A percentile compares a stretch with the other conserved stretches of the same genome.
phyloP scores from a whole-genome alignment of 2,329 filamentous ascomycete species.

The Trichoderma sp. region DNA sequence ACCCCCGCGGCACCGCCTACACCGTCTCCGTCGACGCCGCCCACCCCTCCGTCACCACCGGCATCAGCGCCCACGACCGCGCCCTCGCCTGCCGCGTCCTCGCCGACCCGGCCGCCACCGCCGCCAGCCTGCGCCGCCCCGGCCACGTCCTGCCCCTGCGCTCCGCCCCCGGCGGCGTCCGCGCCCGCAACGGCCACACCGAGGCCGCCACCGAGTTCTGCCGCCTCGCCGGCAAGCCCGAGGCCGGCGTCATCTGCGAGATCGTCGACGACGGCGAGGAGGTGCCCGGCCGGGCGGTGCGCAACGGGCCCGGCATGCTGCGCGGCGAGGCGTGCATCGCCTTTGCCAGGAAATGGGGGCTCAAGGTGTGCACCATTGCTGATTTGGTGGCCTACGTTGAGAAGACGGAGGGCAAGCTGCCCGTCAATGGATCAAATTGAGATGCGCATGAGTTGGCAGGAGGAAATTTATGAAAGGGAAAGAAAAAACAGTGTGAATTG shows the following conservation, averaged over 20 bases:
- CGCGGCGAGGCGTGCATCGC: conserved; percentile 81
- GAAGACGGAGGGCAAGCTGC: conserved; percentile 67
- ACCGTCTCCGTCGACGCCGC: conserved; percentile 84
- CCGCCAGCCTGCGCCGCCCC: conserved; percentile 72
- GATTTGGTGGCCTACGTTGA: conserved; percentile 81
- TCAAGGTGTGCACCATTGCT: conserved; percentile 95
- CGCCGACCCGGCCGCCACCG: conserved; percentile 63
- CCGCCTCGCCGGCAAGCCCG: conserved; percentile 73
- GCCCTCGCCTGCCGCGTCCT: conserved; percentile 78
- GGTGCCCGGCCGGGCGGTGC: conserved; percentile 67
- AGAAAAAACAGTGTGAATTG: not conserved
- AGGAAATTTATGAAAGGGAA: not conserved
- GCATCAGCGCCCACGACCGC: conserved; percentile 87
- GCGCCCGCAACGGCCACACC: conserved; percentile 81
- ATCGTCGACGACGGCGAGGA: conserved; percentile 83
- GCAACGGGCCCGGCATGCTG: conserved; percentile 81
- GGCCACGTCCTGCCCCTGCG: conserved; percentile 89
- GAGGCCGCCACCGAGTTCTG: conserved; percentile 94
- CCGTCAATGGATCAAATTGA: conserved; percentile 40
- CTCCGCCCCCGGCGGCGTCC: conserved; percentile 76
- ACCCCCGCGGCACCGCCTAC: conserved; percentile 90
- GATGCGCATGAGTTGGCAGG: not conserved
- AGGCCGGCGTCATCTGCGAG: conserved; percentile 85
- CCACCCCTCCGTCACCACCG: conserved; percentile 75
- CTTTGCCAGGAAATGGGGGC: conserved; percentile 85